Evolutionary conservation across 1,139 yeast species (phyloP).

Genomic region (Nakaseomyces bracarensis): DNA sequence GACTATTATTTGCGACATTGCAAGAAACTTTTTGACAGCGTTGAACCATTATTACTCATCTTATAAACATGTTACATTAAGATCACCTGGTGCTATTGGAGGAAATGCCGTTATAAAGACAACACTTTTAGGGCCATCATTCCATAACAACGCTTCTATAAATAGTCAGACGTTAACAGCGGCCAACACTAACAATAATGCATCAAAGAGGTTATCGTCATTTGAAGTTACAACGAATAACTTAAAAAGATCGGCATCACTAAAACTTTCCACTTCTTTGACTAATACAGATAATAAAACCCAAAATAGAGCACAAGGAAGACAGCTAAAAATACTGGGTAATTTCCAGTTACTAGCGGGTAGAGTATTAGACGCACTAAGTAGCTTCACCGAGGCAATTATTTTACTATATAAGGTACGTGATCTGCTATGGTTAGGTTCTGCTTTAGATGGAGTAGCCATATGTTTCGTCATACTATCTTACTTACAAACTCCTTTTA

Average conservation of each 20-base stretch:
- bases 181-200: conserved; percentile 1
- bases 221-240: conserved; percentile 22
- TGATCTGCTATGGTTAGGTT: conserved; percentile 83
- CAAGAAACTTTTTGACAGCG: conserved; percentile 53
- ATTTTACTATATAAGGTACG: conserved; percentile 49
- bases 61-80: conserved; percentile 57
- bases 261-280: conserved; percentile 29
- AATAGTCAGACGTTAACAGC: conserved; percentile 9
- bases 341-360: conserved; percentile 77
- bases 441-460: conserved; percentile 74
- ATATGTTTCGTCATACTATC: conserved; percentile 56
- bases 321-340: conserved; percentile 70
- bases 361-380: conserved; percentile 59
- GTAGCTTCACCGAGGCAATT: conserved; percentile 66
- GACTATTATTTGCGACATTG: conserved; percentile 64
- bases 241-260: conserved; percentile 24
- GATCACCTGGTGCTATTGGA: conserved; percentile 64
- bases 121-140: conserved; percentile 15
- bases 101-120: conserved; percentile 38
- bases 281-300: conserved; percentile 42
- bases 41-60: conserved; percentile 65
- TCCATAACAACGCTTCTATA: background rate
- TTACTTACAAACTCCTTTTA: conserved; percentile 50
- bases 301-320: conserved; percentile 52
- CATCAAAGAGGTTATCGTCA: conserved; percentile 17